Conservation (phyloP, 2,329 filamentous ascomycete genomes). For the Diaporthe vexans region DNA sequence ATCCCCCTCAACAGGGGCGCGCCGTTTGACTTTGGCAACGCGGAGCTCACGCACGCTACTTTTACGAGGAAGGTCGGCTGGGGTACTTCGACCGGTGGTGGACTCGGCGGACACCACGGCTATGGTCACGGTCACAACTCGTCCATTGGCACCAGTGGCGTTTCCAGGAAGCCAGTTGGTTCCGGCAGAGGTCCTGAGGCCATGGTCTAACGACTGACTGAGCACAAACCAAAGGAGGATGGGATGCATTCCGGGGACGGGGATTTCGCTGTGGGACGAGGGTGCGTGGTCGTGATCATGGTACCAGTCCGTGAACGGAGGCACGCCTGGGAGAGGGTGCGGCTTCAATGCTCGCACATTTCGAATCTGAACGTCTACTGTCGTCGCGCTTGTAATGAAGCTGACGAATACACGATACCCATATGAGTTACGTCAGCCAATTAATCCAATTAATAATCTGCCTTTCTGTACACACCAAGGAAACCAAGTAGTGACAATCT, state of each 20-base stretch:
- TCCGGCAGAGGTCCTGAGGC: slow-evolving; percentile 18
- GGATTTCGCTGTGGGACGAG: background rate
- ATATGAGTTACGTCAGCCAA: background rate
- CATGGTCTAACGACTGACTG: slow-evolving; percentile 28
- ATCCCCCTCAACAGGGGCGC: slow-evolving; percentile 67
- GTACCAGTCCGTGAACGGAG: background rate
- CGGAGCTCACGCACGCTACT: slow-evolving; percentile 44
- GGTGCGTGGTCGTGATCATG: no score
- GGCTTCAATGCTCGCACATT: background rate
- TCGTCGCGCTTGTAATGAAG: background rate
- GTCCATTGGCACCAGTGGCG: slow-evolving; percentile 16
- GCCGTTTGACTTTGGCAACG: slow-evolving; percentile 50
- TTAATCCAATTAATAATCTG: slow-evolving; percentile 3
- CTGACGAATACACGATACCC: slow-evolving; percentile 30
- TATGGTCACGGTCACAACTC: background rate
- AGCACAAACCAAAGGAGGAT: background rate
- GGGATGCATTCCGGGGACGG: no score
- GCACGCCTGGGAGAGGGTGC: background rate
- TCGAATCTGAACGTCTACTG: background rate
- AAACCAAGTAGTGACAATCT: background rate
- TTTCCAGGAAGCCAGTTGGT: slow-evolving; percentile 38
- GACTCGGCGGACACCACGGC: background rate
- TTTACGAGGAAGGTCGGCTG: slow-evolving; percentile 49
- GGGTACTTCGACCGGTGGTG: slow-evolving; percentile 38
- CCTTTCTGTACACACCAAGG: background rate